Percentiles rank a stretch among this genome's conserved stretches.
Evolutionary conservation across 1,284 basidiomycete species (phyloP).

Genomic region (Cryptococcus deneoformans): DNA sequence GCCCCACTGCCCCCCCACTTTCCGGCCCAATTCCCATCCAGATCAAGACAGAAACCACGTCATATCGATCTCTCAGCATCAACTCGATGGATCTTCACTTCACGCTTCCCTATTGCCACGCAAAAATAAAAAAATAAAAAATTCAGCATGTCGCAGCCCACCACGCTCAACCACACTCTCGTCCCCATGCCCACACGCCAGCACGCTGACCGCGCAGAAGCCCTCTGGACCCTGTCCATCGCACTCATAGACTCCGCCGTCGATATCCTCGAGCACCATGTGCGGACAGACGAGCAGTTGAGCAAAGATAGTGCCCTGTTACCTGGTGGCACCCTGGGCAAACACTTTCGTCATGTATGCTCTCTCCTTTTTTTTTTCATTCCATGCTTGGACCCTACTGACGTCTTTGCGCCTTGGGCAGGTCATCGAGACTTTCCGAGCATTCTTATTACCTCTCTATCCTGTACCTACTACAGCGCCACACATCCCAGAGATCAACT

Average conservation of each 20-base stretch:
- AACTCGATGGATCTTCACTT: too few relatives aligned
- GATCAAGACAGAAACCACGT: too few relatives aligned
- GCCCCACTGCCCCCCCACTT: too few relatives aligned
- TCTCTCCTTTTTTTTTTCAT: not conserved
- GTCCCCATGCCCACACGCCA: slow-evolving; percentile 14
- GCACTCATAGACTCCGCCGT: slow-evolving; percentile 34
- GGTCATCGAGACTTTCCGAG: slow-evolving; percentile 41
- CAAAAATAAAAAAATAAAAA: not conserved
- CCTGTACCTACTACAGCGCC: slow-evolving; percentile 1
- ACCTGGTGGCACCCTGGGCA: slow-evolving; percentile 42
- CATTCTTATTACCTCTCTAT: slow-evolving; percentile 29
- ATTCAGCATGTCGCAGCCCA: not conserved
- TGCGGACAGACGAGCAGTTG: slow-evolving; percentile 31
- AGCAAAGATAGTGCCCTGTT: slow-evolving; percentile 31
- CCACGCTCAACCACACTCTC: slow-evolving; percentile 22
- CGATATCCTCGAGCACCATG: slow-evolving; percentile 27
- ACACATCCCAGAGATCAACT: slow-evolving; percentile 30
- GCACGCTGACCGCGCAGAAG: slow-evolving; percentile 24
- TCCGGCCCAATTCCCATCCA: too few relatives aligned
- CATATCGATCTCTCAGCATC: too few relatives aligned
- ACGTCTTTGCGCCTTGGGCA: not conserved
- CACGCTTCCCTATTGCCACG: too few relatives aligned
- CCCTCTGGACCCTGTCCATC: slow-evolving; percentile 35
- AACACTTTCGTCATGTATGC: slow-evolving; percentile 45
- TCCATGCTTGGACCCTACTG: too few relatives aligned